Conservation (phyloP, 352 stramenopile genomes). For the Ophiocytium majus region DNA sequence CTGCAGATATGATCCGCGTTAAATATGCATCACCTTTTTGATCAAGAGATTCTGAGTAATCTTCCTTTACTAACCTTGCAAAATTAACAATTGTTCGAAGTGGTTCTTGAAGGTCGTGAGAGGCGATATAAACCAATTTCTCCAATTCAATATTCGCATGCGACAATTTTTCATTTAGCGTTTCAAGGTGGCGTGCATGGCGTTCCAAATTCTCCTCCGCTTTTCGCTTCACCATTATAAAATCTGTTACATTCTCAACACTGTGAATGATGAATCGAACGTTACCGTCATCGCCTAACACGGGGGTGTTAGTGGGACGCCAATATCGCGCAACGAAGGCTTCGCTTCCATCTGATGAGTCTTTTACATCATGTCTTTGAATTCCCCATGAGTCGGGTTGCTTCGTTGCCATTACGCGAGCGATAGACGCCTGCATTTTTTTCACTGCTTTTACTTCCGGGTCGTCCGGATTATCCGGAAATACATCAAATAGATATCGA, state of each 20-base stretch:
- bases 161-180: slow-evolving; percentile 2
- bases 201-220: not conserved
- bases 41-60: not conserved
- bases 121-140: not conserved
- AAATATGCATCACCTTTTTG: not conserved
- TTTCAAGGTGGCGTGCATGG: not conserved
- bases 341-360: not conserved
- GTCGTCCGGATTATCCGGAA: not conserved
- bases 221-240: not conserved
- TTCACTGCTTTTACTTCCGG: not conserved
- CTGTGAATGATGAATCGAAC: not conserved
- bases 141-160: not conserved
- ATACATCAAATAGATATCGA: slow-evolving; percentile 10
- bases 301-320: not conserved
- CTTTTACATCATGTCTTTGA: not conserved
- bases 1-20: not conserved
- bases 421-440: not conserved
- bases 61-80: not conserved
- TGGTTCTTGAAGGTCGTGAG: not conserved
- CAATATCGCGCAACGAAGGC: not conserved
- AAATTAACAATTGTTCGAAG: not conserved
- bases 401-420: not conserved
- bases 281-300: not conserved
- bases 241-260: not conserved
- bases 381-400: not conserved